These are phyloP conservation scores for Fragaria vesca DNA, from an alignment of 306 rosid species.

Conservation along the genomic window DNA sequence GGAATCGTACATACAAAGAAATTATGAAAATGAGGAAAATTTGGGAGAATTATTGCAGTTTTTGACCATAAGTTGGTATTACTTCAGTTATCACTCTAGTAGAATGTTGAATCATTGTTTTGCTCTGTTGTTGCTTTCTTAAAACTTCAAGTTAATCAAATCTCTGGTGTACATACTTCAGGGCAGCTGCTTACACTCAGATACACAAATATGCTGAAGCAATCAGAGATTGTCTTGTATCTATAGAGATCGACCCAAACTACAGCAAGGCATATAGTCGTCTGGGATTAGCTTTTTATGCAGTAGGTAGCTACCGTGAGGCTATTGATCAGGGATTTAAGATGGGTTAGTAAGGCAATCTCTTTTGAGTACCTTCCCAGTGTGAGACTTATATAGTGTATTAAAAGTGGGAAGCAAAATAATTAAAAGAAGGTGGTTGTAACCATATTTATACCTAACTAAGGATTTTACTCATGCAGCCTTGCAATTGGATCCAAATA, in stretches of 20 bases:
- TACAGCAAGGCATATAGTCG: slow-evolving; percentile 96
- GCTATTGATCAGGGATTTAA: slow-evolving; percentile 71
- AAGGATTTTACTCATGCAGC: slow-evolving; percentile 50
- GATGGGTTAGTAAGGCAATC: slow-evolving; percentile 56
- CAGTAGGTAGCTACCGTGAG: slow-evolving; percentile 76
- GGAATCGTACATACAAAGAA: neutral
- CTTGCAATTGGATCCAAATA: slow-evolving; percentile 80
- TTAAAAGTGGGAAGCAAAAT: neutral
- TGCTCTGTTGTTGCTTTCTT: slow-evolving; percentile 17
- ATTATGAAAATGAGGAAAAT: neutral
- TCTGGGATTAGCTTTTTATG: slow-evolving; percentile 78
- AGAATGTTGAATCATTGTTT: neutral
- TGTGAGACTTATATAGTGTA: neutral
- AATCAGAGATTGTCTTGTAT: slow-evolving; percentile 67
- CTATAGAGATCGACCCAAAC: slow-evolving; percentile 79
- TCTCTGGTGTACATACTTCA: slow-evolving; percentile 28
- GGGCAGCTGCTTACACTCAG: slow-evolving; percentile 98
- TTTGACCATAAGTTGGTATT: neutral
- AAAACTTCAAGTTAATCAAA: slow-evolving; percentile 24
- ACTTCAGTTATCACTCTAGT: neutral
- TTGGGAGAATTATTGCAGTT: neutral
- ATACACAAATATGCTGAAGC: slow-evolving; percentile 69
- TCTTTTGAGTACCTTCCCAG: neutral
- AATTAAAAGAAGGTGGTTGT: neutral
- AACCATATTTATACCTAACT: slow-evolving; percentile 17